Conservation (phyloP, 1,284 basidiomycete genomes). For the Ustilago bromivora region DNA sequence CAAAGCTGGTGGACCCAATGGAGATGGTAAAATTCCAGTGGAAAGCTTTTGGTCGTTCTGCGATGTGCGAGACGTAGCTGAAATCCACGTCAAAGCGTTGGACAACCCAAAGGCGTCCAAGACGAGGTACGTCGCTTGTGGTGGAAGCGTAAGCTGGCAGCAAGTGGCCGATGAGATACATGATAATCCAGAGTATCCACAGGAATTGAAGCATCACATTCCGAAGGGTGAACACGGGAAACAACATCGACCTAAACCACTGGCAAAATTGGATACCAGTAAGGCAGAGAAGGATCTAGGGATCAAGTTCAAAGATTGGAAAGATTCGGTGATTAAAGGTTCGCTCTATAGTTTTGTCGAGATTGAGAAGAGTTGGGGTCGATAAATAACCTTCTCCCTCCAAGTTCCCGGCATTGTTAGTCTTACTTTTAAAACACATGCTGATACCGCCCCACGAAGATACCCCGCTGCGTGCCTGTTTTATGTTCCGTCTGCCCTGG, state of each 20-base stretch:
- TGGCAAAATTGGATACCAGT: conserved; percentile 39
- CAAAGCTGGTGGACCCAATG: conserved; percentile 40
- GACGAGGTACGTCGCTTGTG: conserved; percentile 35
- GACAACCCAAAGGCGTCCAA: conserved; percentile 32
- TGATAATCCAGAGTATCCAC: conserved; percentile 41
- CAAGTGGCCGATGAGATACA: conserved; percentile 49
- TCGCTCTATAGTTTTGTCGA: conserved; percentile 45
- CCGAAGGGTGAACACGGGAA: conserved; percentile 36
- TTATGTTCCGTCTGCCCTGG: conserved; percentile 1
- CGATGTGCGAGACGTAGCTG: conserved; percentile 50
- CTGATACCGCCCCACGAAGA: conserved; percentile 2
- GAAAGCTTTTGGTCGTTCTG: conserved; percentile 39
- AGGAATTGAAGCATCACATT: conserved; percentile 38
- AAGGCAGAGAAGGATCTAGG: conserved; percentile 31
- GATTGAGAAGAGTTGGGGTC: conserved; percentile 48
- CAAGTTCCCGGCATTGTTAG: background rate
- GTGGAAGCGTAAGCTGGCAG: conserved; percentile 37
- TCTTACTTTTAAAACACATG: too few relatives aligned
- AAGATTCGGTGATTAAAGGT: conserved; percentile 48
- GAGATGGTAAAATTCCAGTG: conserved; percentile 39
- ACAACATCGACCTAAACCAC: conserved; percentile 20
- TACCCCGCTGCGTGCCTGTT: conserved; percentile 4
- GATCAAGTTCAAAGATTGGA: conserved; percentile 49
- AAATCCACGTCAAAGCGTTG: conserved; percentile 36
- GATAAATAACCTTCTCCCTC: background rate